Conservation (phyloP, 495 filamentous ascomycete species). For the Talaromyces trachyspermus region DNA sequence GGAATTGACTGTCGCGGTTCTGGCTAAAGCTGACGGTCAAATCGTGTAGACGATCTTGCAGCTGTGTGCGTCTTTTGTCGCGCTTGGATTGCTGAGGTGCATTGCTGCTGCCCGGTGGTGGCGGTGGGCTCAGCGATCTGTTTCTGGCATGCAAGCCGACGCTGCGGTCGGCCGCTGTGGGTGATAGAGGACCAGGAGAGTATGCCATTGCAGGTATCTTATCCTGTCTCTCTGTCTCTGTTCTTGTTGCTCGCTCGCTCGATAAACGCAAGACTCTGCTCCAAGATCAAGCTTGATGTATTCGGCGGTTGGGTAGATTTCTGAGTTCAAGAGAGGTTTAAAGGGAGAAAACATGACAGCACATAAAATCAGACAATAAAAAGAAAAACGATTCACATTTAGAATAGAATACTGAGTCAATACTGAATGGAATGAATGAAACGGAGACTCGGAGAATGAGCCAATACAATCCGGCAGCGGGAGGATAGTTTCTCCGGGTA, state of each 20-base stretch:
- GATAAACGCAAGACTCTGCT: too few relatives aligned
- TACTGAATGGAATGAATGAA: too few relatives aligned
- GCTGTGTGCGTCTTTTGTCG: slow-evolving; percentile 75
- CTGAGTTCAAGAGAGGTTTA: too few relatives aligned
- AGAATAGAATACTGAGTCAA: too few relatives aligned
- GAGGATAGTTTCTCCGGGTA: not conserved
- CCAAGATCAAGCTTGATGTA: too few relatives aligned
- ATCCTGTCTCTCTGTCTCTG: not conserved
- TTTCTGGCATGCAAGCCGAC: slow-evolving; percentile 20
- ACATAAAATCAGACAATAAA: too few relatives aligned
- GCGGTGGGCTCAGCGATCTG: slow-evolving; percentile 30
- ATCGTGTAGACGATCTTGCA: slow-evolving; percentile 66
- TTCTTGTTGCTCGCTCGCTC: not conserved
- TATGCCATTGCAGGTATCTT: slow-evolving; percentile 23
- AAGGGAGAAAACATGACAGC: too few relatives aligned
- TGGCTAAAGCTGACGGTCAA: slow-evolving; percentile 69
- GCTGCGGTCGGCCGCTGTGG: slow-evolving; percentile 17
- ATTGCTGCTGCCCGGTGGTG: slow-evolving; percentile 4
- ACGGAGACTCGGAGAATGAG: not conserved
- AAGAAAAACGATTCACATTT: too few relatives aligned
- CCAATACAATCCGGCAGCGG: not conserved
- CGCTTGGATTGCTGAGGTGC: slow-evolving; percentile 62
- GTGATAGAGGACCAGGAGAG: slow-evolving; percentile 29
- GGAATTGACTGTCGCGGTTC: slow-evolving; percentile 77
- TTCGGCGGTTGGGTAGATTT: too few relatives aligned